Percentiles rank a stretch among this genome's conserved stretches.
phyloP scores from a whole-genome alignment of 352 stramenopile genomes.

The Pythium rishiriense region DNA sequence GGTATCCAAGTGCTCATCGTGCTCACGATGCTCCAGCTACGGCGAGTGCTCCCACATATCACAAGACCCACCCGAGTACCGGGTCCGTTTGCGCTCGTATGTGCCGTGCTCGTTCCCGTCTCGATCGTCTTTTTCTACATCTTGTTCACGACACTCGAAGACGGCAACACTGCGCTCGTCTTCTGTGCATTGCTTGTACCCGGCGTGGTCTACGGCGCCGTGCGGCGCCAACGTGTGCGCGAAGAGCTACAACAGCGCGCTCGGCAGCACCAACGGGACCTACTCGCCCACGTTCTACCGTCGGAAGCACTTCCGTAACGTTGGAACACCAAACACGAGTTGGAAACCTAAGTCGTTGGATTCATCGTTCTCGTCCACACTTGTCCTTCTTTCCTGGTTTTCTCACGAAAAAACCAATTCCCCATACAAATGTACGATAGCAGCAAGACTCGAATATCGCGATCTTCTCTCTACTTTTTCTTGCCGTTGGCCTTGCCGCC shows the following conservation, averaged over 20 bases:
- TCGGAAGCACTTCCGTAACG: neutral
- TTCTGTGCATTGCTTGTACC: slow-evolving; percentile 8
- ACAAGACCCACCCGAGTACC: slow-evolving; percentile 34
- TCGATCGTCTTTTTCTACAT: slow-evolving; percentile 17
- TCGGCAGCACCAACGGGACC: neutral
- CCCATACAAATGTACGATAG: too few species aligned
- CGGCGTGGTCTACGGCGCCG: slow-evolving; percentile 4
- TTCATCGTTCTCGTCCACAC: neutral
- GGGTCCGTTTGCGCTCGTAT: slow-evolving; percentile 9
- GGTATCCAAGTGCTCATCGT: slow-evolving; percentile 77
- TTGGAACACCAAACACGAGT: too few species aligned
- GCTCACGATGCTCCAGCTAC: slow-evolving; percentile 77
- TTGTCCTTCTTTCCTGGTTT: too few species aligned
- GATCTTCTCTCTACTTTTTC: slow-evolving; percentile 16
- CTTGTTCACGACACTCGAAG: slow-evolving; percentile 14
- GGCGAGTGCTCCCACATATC: slow-evolving; percentile 43
- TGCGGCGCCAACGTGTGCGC: neutral
- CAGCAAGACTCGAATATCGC: neutral
- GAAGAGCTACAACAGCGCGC: slow-evolving; percentile 2
- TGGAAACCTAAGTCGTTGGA: too few species aligned
- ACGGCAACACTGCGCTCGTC: slow-evolving; percentile 7
- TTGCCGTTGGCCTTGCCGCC: slow-evolving; percentile 26
- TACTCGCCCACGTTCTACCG: neutral
- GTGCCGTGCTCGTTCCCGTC: slow-evolving; percentile 5
- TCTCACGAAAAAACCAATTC: too few species aligned